Percentiles rank a stretch among this genome's conserved stretches.
Evolutionary conservation across 345 rosid species (phyloP).

Genomic region (Geranium brycei): DNA sequence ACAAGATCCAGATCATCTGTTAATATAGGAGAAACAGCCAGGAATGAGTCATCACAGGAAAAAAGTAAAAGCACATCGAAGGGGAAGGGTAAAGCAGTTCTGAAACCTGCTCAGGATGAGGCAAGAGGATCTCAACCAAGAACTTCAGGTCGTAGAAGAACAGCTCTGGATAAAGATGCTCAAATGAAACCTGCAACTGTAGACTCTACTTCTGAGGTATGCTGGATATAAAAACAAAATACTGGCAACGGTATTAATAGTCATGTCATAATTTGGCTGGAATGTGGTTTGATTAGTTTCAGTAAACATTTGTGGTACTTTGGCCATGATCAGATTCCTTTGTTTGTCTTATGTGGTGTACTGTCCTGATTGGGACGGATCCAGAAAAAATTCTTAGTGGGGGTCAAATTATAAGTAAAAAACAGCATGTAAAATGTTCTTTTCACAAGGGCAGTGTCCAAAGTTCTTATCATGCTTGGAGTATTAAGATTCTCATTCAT

Average conservation of each 20-base stretch:
- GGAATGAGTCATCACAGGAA: constrained; percentile 53
- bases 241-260: not conserved
- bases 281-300: not conserved
- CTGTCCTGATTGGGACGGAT: too few species aligned
- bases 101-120: constrained; percentile 69
- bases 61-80: constrained; percentile 68
- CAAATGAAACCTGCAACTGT: constrained; percentile 52
- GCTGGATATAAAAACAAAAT: not conserved
- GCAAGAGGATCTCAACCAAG: constrained; percentile 86
- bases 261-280: not conserved
- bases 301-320: not conserved
- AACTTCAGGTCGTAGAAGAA: constrained; percentile 81
- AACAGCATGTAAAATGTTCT: too few species aligned
- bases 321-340: not conserved
- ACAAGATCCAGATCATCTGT: constrained; percentile 75
- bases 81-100: constrained; percentile 95
- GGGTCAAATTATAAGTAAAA: too few species aligned
- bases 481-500: too few species aligned
- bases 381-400: too few species aligned
- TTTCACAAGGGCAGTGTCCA: too few species aligned
- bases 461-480: too few species aligned
- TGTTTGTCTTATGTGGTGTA: not conserved
- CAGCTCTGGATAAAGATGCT: constrained; percentile 66
- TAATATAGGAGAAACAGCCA: constrained; percentile 55
- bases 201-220: constrained; percentile 91